Base-by-base conservation (phyloP, 139 green algal species). In the Parachlorella kessleri region DNA sequence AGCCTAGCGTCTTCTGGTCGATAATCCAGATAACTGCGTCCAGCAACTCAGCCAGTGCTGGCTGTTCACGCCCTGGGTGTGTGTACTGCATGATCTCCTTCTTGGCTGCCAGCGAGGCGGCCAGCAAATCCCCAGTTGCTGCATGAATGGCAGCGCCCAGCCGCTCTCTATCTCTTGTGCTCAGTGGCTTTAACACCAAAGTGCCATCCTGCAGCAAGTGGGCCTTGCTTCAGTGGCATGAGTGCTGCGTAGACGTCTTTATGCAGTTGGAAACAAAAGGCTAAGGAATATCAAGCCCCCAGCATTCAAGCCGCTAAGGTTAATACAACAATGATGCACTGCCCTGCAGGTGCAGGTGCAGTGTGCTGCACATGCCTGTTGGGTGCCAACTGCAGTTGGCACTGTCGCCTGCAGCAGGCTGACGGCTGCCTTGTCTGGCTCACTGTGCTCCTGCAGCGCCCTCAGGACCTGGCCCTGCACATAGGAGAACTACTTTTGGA, bases 21-120 rank as follows among this genome's bases (percentile, higher is more conserved):
- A 68, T 48, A 36, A 86, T 35, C 72, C 68, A 78, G 32, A 86
- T 41, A 28, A 73, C 69, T 0, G 81, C 55, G 33, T 86, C 81
- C 24, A 86, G 28, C 54, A 90, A 67, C 70, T 82, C 38, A 64
- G 63, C 63, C 42, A 85, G 66, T 6, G 76, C 66, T 21, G 75
- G 26, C 63, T 72, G 65, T 42, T 63, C 40, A 3, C 69, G 7
- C 2, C 28, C 42, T 21, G 6, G 10, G 30, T 10, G 21, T 1
- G 24, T 33, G 48, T 75, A 75, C 28, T 38, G 38, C 75, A 81
- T 75, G 6, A 74, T 35, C 28, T 30, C 40, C 36, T 41, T 33
- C 35, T 48, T 35, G 10, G 66, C 66, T 1, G 42, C 48, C 36
- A 55, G 39, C 14, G 75, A 66, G 33, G 67, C 75, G 4, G 21